Percentiles rank a stretch among this genome's conserved stretches.
These are phyloP conservation scores for Ascochyta rabiei DNA, from an alignment of 2,329 filamentous ascomycete genomes.

Conservation along the genomic window DNA sequence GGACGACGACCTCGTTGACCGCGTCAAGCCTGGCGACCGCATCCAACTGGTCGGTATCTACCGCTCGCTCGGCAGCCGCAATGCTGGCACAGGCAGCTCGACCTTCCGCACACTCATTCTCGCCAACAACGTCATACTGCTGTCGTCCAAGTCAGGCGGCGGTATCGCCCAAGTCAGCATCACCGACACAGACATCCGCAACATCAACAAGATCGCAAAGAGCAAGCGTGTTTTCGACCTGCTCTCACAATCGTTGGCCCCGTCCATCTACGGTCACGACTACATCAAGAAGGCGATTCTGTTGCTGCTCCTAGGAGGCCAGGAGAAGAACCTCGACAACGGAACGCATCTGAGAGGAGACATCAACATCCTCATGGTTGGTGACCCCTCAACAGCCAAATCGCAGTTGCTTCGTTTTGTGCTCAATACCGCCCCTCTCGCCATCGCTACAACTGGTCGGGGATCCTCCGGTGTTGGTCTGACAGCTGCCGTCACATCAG, in stretches of 20 bases:
- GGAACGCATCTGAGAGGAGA: slow-evolving; percentile 97
- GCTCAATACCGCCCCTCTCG: slow-evolving; percentile 92
- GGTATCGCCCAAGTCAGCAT: slow-evolving; percentile 91
- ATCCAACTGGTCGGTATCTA: slow-evolving; percentile 98
- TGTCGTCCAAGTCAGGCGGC: slow-evolving; percentile 95
- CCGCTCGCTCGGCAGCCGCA: slow-evolving; percentile 91
- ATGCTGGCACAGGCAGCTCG: slow-evolving; percentile 86
- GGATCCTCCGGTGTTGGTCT: slow-evolving; percentile 97
- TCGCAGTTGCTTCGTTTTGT: slow-evolving; percentile 98
- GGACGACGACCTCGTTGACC: slow-evolving; percentile 94
- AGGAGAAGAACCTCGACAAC: slow-evolving; percentile 98
- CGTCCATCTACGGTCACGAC: slow-evolving; percentile 95
- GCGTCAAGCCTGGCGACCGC: slow-evolving; percentile 91
- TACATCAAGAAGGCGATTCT: slow-evolving; percentile 98
- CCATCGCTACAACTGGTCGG: slow-evolving; percentile 95
- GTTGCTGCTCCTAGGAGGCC: slow-evolving; percentile 90
- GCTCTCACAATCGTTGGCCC: slow-evolving; percentile 90
- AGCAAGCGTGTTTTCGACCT: slow-evolving; percentile 92
- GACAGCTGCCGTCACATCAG: slow-evolving; percentile 92
- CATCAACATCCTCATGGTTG: slow-evolving; percentile 99
- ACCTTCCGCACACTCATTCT: slow-evolving; percentile 94
- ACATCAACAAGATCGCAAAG: slow-evolving; percentile 97
- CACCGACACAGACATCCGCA: slow-evolving; percentile 95
- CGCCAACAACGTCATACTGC: slow-evolving; percentile 91
- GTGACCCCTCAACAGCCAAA: slow-evolving; percentile 97